Evolutionary conservation across 1,284 basidiomycete species (phyloP), one percentile per base, ranked within the genome.

Genomic region (Boletus mariae): DNA sequence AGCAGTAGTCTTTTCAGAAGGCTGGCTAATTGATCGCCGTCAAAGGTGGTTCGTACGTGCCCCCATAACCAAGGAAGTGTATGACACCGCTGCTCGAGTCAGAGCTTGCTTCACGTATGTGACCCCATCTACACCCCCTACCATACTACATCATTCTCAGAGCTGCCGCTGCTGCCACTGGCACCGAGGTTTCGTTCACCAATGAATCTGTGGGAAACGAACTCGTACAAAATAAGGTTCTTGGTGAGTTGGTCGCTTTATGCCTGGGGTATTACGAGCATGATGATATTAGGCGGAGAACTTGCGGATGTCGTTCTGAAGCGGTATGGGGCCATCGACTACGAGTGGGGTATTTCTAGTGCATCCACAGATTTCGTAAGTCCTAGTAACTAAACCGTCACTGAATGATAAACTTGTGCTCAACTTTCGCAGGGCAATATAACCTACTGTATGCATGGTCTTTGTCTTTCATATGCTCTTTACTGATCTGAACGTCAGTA

Each of bases 21-120:
- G 26, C 5, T 25, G 9, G 12, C 23, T 44, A 37, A 49, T 20
- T 5, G 6, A 51, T n/a, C 8, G 15, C 25, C n/a, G 9, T 26
- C 13, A 12, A 55, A 80, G 80, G 17, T 91, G 82, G 73, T 80
- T 81, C 56, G 79, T 91, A 4, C 83, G 91, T 17, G 84, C 86
- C 0, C 87, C 85, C 11, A 80, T 80, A 3, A 77, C 79, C 49
- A 72, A 73, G 11, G 86, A 87, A 58, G 73, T 85, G 46, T 69
- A 82, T 51, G 75, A 71, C 6, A 80, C 86, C 1, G 66, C 77
- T 15, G 73, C 76, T 46, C 78, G 86, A 40, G 84, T 92, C 9
- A 71, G 76, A 28, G 80, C 79, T 9, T 92, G 90, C 67, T 89
- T 94, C 66, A 77, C 87, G 86, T 90, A 59, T 51, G 81, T 71